A percentile compares a stretch with the other conserved stretches of the same genome.
These are phyloP conservation scores for Aureococcus anophagefferens DNA, from an alignment of 108 stramenopile genomes.

Conservation along the genomic window DNA sequence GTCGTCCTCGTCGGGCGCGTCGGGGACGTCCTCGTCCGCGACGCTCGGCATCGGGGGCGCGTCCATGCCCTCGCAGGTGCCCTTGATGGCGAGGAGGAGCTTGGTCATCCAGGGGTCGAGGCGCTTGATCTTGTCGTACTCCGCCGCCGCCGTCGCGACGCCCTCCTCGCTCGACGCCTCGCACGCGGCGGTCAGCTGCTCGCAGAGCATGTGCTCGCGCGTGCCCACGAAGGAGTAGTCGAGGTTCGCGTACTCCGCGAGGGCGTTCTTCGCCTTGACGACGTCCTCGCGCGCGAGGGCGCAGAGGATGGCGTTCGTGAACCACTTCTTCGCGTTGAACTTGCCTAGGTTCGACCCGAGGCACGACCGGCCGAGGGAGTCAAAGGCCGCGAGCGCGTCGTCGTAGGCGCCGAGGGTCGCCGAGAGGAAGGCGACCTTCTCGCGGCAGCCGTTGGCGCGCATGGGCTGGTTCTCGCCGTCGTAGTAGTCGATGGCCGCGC, in stretches of 20 bases:
- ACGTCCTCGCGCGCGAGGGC: slow-evolving; percentile 7
- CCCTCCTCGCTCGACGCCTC: neutral
- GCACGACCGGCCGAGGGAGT: neutral
- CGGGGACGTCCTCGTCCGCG: neutral
- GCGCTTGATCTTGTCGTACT: slow-evolving; percentile 5
- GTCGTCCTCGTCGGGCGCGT: neutral
- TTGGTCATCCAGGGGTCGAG: slow-evolving; percentile 18
- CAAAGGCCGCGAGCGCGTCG: slow-evolving; percentile 9
- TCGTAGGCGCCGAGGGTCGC: slow-evolving; percentile 4
- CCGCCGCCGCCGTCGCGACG: slow-evolving; percentile 4
- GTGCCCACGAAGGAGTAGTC: slow-evolving; percentile 11
- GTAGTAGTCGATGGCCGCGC: slow-evolving; percentile 9
- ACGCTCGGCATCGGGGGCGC: no score
- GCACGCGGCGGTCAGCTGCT: slow-evolving; percentile 4
- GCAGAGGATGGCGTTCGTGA: slow-evolving; percentile 11
- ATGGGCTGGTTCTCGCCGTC: slow-evolving; percentile 6
- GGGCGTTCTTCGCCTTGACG: slow-evolving; percentile 5
- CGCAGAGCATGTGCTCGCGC: slow-evolving; percentile 1
- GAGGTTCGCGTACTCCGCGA: slow-evolving; percentile 4
- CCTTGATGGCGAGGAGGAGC: slow-evolving; percentile 8
- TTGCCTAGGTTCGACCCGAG: slow-evolving; percentile 11
- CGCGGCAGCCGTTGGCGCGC: slow-evolving; percentile 7
- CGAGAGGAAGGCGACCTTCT: slow-evolving; percentile 7
- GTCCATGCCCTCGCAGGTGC: neutral
- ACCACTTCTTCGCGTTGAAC: slow-evolving; percentile 19